Evolutionary conservation across 208 protist species (phyloP).

Genomic region (Trichomonas vaginalis): DNA sequence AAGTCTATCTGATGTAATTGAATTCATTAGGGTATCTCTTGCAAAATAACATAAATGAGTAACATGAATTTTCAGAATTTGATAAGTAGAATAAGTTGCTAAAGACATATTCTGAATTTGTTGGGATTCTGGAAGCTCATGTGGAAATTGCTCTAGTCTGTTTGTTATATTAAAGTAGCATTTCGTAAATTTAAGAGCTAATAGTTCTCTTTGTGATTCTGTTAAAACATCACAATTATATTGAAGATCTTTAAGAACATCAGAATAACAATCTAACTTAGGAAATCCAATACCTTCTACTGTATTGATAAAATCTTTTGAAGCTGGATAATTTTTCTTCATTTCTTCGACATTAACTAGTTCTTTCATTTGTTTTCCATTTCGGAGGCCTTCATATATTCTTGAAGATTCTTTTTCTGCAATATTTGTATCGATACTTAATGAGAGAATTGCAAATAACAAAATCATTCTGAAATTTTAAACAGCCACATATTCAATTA

Average conservation of each 20-base stretch:
- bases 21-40: neutral
- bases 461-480: neutral
- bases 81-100: neutral
- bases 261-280: neutral
- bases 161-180: slow-evolving; percentile 1
- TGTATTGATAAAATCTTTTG: neutral
- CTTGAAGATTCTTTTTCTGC: neutral
- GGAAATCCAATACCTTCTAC: neutral
- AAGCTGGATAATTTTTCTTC: neutral
- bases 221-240: neutral
- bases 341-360: neutral
- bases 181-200: neutral
- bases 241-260: neutral
- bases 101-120: neutral
- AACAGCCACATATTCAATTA: neutral
- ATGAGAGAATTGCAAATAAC: neutral
- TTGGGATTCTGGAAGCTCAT: neutral
- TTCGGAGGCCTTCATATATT: neutral
- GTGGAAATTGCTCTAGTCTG: neutral
- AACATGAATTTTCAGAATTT: neutral
- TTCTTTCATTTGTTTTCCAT: neutral
- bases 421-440: neutral
- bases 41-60: neutral
- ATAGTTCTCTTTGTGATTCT: neutral
- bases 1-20: neutral